Evolutionary conservation across 495 filamentous ascomycete genomes (phyloP), one percentile per base, ranked within the genome.

Genomic region (Penicillium coprophilum): DNA sequence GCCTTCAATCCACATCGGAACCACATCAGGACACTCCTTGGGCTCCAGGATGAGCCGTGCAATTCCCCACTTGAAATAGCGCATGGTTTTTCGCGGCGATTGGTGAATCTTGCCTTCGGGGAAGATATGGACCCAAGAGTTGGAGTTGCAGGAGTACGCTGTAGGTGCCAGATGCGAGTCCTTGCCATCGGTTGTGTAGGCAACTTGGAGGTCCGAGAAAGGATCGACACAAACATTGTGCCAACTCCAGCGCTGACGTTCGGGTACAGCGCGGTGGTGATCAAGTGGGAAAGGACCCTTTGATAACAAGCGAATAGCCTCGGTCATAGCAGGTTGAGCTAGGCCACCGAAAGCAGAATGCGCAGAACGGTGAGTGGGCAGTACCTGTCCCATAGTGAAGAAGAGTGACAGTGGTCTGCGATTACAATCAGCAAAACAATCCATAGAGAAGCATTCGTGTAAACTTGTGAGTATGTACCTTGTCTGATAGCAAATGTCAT

Each of bases 1-100:
- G 23, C 94, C 94, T 58, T 95, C 88, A 50, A 97, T 84, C 80
- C 92, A 98, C 70, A 98, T 90, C 8, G 94, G 92, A n/a, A 98
- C 77, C 0, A 98, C 76, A 51, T 90, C 87, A 1, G 94, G 94
- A 41, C 84, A 82, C 28, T 88, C 87, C 24, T 90, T 88, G 46
- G 87, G 76, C 69, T 98, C 94, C 10, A 98, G 80, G 49, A 98
- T 93, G 36, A 96, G 75, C 2, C 94, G 83, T 5, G 92, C 87
- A 7, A 97, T 76, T 6, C 94, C 94, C 94, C 94, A 98, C 71
- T 94, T 96, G 82, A 96, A 96, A 75, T 98, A 98, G 11, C 93
- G 88, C 82, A 97, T 87, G 34, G 85, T 83, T 59, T 86, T 84
- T 30, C 79, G 70, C 3, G 88, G 84, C 53, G 92, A 84, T 75